phyloP scores from a whole-genome alignment of 176 grass and related monocot species.

The Dendrocalamus sinicus region DNA sequence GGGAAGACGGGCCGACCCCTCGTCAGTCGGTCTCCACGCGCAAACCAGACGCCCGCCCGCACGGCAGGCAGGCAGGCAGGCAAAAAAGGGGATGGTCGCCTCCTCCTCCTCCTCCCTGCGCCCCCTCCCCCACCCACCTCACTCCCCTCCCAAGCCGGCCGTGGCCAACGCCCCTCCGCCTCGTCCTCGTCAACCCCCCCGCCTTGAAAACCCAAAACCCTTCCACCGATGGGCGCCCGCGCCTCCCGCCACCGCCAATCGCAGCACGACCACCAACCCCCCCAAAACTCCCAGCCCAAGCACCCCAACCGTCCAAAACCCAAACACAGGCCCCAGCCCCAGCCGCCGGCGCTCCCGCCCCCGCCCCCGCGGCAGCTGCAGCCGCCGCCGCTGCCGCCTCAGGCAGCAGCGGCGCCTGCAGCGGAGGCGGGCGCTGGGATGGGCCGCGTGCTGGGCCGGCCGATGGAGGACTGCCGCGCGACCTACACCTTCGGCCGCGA shows the following conservation, averaged over 20 bases:
- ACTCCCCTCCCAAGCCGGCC: background rate
- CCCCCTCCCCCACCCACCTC: background rate
- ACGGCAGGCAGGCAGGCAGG: background rate
- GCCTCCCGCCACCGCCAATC: constrained; percentile 62
- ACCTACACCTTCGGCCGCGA: constrained; percentile 83
- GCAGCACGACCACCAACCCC: background rate
- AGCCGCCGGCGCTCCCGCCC: background rate
- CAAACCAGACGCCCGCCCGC: background rate
- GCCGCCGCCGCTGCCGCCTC: background rate
- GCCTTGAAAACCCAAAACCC: background rate
- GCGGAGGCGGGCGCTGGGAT: background rate
- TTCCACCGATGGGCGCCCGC: constrained; percentile 66
- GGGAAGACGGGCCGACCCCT: too few relatives aligned
- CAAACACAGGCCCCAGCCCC: background rate
- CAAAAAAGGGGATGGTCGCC: background rate
- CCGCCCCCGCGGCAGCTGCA: background rate
- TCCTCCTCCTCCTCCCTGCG: background rate
- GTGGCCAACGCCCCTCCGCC: background rate
- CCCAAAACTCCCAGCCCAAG: constrained; percentile 25
- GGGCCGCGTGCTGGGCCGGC: constrained; percentile 67
- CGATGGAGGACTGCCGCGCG: constrained; percentile 78
- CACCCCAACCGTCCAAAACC: constrained; percentile 31
- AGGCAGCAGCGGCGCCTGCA: background rate
- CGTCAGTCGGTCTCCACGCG: constrained; percentile 16
- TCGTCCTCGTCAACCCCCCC: background rate